Base-by-base conservation (phyloP, 2,329 filamentous ascomycete genomes). In the Didymosphaeria variabile region DNA sequence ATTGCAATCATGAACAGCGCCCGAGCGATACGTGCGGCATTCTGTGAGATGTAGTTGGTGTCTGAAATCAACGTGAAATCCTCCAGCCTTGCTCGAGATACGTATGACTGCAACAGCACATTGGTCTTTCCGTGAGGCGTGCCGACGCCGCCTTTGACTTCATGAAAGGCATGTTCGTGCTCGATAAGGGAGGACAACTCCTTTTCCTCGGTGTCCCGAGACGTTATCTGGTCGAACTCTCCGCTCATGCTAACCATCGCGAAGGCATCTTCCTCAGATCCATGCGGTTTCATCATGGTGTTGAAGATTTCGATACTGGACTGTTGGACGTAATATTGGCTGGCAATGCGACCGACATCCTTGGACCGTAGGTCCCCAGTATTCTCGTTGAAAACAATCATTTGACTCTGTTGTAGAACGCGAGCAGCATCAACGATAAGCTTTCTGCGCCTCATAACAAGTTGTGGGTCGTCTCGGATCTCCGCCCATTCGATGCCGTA, bases 161-260 rank as follows among this genome's bases (percentile, higher is more conserved):
- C 88, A 60, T 94, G 97, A 19, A 90, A 89, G 13, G 91, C 86
- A 54, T 72, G 72, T 1, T 72, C 84, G 36, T 93, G 88, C 0
- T 91, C 83, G 65, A 87, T 88, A 55, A 99, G 84, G 23, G 87
- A 85, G 19, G 85, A 85, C n/a, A 99, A 83, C 77, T 99, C 96
- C 70, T 94, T 91, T 59, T 91, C 90, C 79, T 99, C 96, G 55
- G 83, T 95, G 58, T 99, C 95, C 63, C 96, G 86, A 5, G 91
- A 93, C 74, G 97, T 94, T 45, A 99, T 92, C 67, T 99, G 97
- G 81, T 98, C 93, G 70, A 99, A 99, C 77, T 99, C 95, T 66
- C 94, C 93, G 76, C 94, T 97, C 91, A 95, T 93, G 69, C 93
- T 94, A 73, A 99, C 93, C 93, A 99, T 98, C 73, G 91, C 92